Base-by-base conservation (phyloP, 148 eudicot genomes). In the Chenopodium suecicum region DNA sequence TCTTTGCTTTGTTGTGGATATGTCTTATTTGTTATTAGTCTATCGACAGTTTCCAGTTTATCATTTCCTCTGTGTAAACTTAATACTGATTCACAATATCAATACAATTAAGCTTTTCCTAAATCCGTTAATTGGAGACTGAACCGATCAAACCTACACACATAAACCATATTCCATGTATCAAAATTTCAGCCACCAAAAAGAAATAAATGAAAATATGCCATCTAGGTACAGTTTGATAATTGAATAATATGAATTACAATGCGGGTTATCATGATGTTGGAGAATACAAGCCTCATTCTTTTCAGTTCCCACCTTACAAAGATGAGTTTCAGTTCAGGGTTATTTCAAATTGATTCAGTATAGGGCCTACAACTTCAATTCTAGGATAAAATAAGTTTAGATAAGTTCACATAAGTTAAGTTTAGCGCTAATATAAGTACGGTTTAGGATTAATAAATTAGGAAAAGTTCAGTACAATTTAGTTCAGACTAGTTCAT, bases 131-230 rank as follows among this genome's bases (percentile, higher is more conserved):
- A 34, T 34, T 34, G 41, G 41, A 19, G 13, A 25, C 50, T 71
- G 14, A 19, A 4, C 17, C 47, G 19, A 70, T 70, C 22, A 32
- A 70, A 70, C 25, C 20, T 23, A 41, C 74, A 37, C 74, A 34
- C 41, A 34, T 41, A 37, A 37, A 71, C 47, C 71, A 70, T 22
- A 47, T 60, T 58, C 69, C 50, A 23, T 34, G 84, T 58, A 58
- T 16, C 54, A 50, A 50, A 12, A 50, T 9, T 12, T 50, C 54
- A 50, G 54, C 14, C 10, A 9, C 54, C 10, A 31, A 50, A 58
- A 12, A 58, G 41, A 34, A 34, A 34, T 34, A 34, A 34, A 34
- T 34, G 41, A 6, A 34, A 34, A 34, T 34, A 13, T 17, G 17
- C 63, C 4, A 58, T 58, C 63, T 58, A 20, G 63, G 63, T 58